Base-by-base conservation (phyloP, 176 grass and related monocot genomes). In the Chrysopogon serrulatus region DNA sequence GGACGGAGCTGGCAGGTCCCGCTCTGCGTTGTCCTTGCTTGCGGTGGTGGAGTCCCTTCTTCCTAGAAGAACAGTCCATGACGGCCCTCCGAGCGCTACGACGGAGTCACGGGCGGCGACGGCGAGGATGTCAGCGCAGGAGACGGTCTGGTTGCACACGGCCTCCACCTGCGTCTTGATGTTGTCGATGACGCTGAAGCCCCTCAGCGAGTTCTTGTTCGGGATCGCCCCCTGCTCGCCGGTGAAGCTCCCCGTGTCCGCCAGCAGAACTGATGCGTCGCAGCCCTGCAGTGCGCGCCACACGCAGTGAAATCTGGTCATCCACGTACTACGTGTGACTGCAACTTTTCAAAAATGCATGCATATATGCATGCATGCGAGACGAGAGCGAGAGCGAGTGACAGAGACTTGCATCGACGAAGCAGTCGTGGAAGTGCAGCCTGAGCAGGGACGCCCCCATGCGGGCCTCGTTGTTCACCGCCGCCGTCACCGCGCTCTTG, bases 401-500 rank as follows among this genome's bases (percentile, higher is more conserved):
- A n/a, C n/a, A n/a, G n/a, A n/a, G 51, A 92, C 94, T 92, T 90
- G 81, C 90, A n/a, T 92, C 64, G 21, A 97, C 95, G 77, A 97
- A 97, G 88, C 95, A 94, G 82, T 98, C 95, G 41, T 98, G 92
- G 90, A 95, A 98, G 78, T 95, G 93, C 63, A 98, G 87, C 56
- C 95, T 78, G 66, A 98, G 67, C 37, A 95, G 84, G 31, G 95
- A 95, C 0, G 96, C 96, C 0, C 88, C 96, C 91, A 95, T 91
- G 16, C 92, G 90, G 3, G 40, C 35, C 37, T 97, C 87, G 2
- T 27, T 59, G 31, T 54, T 59, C 23, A 96, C 89, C 2, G 94
- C 91, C 6, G 89, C 74, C 2, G 94, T 89, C 6, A 86, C 74
- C 15, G 68, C 89, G 42, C 85, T 90, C 75, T 73, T 86, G 79